Percentiles rank a stretch among this genome's conserved stretches.
Evolutionary conservation across 352 stramenopile species (phyloP).

Genomic region (Pythium vanterpoolii): DNA sequence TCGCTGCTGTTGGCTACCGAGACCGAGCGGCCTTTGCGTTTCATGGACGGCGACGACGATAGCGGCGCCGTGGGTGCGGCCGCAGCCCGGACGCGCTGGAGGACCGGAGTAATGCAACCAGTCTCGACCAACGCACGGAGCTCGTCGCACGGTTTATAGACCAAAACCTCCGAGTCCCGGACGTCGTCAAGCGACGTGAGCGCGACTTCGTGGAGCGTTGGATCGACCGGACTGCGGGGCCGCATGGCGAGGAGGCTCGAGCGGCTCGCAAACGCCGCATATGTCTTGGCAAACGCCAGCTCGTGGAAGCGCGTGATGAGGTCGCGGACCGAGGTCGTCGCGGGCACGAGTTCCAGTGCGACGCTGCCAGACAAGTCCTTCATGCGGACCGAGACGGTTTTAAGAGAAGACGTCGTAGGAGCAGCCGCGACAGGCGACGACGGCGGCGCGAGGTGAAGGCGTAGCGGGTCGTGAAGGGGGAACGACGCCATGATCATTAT

Average conservation of each 20-base stretch:
- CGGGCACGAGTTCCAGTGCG: conserved; percentile 44
- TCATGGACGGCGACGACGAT: conserved; percentile 52
- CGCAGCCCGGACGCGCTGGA: conserved; percentile 19
- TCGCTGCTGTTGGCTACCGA: conserved; percentile 72
- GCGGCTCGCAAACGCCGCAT: conserved; percentile 51
- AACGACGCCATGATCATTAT: conserved; percentile 46
- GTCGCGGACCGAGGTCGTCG: conserved; percentile 32
- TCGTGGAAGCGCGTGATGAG: conserved; percentile 72
- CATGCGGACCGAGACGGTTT: conserved; percentile 70
- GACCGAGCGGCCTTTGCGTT: conserved; percentile 64
- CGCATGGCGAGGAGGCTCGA: conserved; percentile 45
- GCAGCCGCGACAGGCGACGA: neutral
- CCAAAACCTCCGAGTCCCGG: conserved; percentile 50
- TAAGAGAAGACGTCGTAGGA: conserved; percentile 1
- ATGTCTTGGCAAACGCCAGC: conserved; percentile 66
- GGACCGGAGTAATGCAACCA: conserved; percentile 62
- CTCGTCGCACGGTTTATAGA: conserved; percentile 76
- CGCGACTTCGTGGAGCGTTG: conserved; percentile 32
- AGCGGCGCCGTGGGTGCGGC: conserved; percentile 18
- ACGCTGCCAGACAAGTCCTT: conserved; percentile 61
- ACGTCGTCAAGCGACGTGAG: conserved; percentile 45
- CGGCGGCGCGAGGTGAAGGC: conserved; percentile 43
- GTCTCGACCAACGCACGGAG: conserved; percentile 66
- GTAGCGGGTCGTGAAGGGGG: conserved; percentile 28
- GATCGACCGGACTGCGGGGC: conserved; percentile 15